Evolutionary conservation across 345 rosid genomes (phyloP).

Genomic region (Salix suchowensis): DNA sequence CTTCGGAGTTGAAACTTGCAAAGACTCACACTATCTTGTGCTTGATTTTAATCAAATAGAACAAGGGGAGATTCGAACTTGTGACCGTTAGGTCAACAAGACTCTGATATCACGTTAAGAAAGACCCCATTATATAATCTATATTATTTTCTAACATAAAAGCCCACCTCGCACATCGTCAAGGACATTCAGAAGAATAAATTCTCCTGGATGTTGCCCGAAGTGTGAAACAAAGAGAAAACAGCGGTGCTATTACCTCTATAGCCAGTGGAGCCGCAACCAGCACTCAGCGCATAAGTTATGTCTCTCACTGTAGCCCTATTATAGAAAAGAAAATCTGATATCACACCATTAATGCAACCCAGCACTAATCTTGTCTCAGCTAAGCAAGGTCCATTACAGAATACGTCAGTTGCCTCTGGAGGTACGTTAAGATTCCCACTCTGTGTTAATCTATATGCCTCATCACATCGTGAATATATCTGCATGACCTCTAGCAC

Average conservation of each 20-base stretch:
- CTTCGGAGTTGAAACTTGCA: no score
- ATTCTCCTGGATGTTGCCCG: no score
- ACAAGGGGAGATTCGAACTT: no score
- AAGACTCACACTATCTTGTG: no score
- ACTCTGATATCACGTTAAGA: no score
- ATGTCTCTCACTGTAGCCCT: constrained; percentile 38
- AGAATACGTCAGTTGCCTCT: constrained; percentile 43
- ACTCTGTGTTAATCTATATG: constrained; percentile 39
- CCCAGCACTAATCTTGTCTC: constrained; percentile 48
- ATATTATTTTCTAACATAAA: no score
- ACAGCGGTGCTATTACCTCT: constrained; percentile 30
- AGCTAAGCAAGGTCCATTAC: constrained; percentile 46
- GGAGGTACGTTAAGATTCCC: constrained; percentile 48
- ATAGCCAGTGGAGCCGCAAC: constrained; percentile 46
- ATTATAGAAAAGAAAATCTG: constrained; percentile 45
- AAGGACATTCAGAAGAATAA: no score
- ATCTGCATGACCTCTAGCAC: constrained; percentile 24
- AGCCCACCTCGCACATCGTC: no score
- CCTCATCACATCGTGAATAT: constrained; percentile 42
- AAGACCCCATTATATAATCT: no score
- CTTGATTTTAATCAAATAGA: no score
- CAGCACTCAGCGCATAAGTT: constrained; percentile 32
- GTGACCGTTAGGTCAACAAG: no score
- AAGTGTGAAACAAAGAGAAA: neutral
- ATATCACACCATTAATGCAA: constrained; percentile 41